Evolutionary conservation across 106 monocot species (phyloP).

Genomic region (Dendrobium catenatum): DNA sequence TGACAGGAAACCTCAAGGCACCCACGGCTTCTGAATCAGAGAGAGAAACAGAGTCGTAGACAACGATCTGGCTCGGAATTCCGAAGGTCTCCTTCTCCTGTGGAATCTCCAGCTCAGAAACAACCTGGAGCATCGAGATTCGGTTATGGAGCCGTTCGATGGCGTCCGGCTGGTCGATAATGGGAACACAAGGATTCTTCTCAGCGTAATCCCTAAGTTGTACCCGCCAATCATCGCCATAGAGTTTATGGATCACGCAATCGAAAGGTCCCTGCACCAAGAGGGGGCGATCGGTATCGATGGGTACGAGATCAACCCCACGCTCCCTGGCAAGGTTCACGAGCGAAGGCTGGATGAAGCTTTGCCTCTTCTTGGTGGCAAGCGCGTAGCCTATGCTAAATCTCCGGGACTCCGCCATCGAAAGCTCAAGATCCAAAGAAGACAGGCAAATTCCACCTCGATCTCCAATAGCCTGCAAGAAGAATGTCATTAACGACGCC

Average conservation of each 20-base stretch:
- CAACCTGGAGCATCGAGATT: constrained; percentile 63
- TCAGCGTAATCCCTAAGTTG: constrained; percentile 30
- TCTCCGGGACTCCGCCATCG: constrained; percentile 23
- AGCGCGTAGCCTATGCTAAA: constrained; percentile 52
- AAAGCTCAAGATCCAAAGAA: neutral
- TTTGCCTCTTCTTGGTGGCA: constrained; percentile 40
- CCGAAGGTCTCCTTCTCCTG: constrained; percentile 40
- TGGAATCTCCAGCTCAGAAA: constrained; percentile 38
- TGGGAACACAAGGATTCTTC: constrained; percentile 33
- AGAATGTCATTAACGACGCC: neutral
- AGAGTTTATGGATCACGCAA: constrained; percentile 58
- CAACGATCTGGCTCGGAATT: constrained; percentile 46
- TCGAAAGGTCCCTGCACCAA: constrained; percentile 53
- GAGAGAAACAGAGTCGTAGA: constrained; percentile 42
- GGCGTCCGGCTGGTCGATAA: constrained; percentile 41
- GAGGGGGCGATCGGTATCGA: constrained; percentile 35
- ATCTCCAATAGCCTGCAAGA: constrained; percentile 10
- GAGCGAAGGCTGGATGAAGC: constrained; percentile 57
- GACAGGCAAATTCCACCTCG: neutral
- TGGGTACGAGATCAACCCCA: constrained; percentile 47
- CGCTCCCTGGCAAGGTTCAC: constrained; percentile 22
- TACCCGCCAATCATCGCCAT: constrained; percentile 27
- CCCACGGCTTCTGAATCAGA: constrained; percentile 22
- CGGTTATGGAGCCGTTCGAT: constrained; percentile 65
- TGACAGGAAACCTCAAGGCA: constrained; percentile 44